phyloP scores from a whole-genome alignment of 2,329 filamentous ascomycete species.

The Botrytis tulipae region DNA sequence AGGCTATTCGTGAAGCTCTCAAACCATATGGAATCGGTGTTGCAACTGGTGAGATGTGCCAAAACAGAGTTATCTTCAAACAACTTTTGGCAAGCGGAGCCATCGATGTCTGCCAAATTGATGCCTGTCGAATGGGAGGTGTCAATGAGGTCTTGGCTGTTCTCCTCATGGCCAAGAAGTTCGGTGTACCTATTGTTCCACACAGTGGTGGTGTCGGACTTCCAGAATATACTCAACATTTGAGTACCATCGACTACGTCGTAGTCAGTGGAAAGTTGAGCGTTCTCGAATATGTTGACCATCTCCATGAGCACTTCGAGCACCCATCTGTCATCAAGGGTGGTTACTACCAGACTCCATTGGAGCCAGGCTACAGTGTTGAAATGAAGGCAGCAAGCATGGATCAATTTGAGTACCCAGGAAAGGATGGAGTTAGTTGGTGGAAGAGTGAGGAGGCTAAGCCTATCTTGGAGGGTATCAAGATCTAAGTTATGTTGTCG shows the following conservation, averaged over 20 bases:
- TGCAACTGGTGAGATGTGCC: slow-evolving; percentile 92
- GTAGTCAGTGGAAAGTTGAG: slow-evolving; percentile 78
- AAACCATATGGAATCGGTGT: slow-evolving; percentile 74
- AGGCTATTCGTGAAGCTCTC: slow-evolving; percentile 77
- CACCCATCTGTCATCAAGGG: slow-evolving; percentile 77
- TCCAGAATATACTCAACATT: slow-evolving; percentile 90
- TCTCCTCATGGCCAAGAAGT: slow-evolving; percentile 72
- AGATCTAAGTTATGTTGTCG: slow-evolving; percentile 31
- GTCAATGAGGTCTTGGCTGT: slow-evolving; percentile 94
- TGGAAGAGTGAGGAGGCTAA: slow-evolving; percentile 66
- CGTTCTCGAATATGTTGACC: slow-evolving; percentile 88
- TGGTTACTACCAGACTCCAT: slow-evolving; percentile 85
- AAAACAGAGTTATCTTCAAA: slow-evolving; percentile 93
- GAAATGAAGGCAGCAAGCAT: slow-evolving; percentile 92
- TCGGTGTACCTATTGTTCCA: slow-evolving; percentile 77
- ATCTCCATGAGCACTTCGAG: slow-evolving; percentile 89
- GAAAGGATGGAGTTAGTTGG: slow-evolving; percentile 70
- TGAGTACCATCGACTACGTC: slow-evolving; percentile 91
- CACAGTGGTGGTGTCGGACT: slow-evolving; percentile 88
- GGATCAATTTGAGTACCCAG: slow-evolving; percentile 75
- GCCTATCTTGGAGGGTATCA: slow-evolving; percentile 38
- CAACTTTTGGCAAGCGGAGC: slow-evolving; percentile 78
- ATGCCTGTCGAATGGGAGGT: slow-evolving; percentile 84
- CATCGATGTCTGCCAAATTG: slow-evolving; percentile 86
- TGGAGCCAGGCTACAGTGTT: slow-evolving; percentile 81